These are phyloP conservation scores for Guadua angustifolia DNA, from an alignment of 176 grass and related monocot genomes.

Conservation along the genomic window DNA sequence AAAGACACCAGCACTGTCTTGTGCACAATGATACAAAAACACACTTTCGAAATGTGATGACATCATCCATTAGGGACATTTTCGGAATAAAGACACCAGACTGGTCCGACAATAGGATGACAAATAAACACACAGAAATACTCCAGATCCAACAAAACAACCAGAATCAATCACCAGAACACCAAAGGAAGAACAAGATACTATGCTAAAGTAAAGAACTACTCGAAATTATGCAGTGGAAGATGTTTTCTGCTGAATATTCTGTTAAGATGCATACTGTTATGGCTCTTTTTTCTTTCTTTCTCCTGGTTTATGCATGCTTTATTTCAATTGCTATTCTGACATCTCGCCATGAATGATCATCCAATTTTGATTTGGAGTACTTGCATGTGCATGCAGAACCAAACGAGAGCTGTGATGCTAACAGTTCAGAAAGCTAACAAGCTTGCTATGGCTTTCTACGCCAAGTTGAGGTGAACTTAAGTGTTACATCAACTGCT, in stretches of 20 bases:
- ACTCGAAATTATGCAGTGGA: too few species aligned
- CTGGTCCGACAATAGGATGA: too few species aligned
- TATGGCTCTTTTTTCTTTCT: background rate
- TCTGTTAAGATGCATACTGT: background rate
- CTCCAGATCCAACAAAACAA: too few species aligned
- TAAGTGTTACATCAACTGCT: constrained; percentile 2
- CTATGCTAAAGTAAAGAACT: too few species aligned
- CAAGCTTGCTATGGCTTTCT: constrained; percentile 68
- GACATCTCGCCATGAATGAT: constrained; percentile 28
- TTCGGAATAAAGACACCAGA: too few species aligned
- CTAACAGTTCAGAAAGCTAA: constrained; percentile 95
- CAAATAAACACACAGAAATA: too few species aligned
- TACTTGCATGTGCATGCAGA: constrained; percentile 49
- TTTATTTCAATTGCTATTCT: constrained; percentile 1
- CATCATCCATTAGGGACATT: too few species aligned
- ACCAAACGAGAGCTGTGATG: constrained; percentile 77
- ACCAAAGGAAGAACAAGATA: too few species aligned
- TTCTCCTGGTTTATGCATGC: constrained; percentile 20
- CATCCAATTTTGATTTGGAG: background rate
- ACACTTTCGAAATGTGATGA: too few species aligned
- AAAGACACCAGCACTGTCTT: background rate
- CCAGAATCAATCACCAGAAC: too few species aligned
- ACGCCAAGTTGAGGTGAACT: constrained; percentile 70
- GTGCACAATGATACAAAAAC: background rate
- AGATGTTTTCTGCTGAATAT: constrained; percentile 27